These are phyloP conservation scores for Vigna reflexopilosa DNA, from an alignment of 306 rosid species.

Conservation along the genomic window DNA sequence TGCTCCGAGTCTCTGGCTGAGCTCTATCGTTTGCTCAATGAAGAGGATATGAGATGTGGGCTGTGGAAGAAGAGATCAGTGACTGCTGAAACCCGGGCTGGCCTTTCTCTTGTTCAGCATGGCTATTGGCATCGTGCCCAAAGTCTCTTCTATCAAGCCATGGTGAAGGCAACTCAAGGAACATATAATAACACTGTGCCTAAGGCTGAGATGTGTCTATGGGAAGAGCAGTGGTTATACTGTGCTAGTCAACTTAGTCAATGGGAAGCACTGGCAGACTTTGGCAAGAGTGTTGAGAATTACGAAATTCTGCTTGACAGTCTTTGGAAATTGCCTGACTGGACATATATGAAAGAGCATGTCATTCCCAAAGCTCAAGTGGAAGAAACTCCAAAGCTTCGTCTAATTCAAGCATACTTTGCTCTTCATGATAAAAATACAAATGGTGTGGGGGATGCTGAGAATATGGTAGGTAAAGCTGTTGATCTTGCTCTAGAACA, in stretches of 20 bases:
- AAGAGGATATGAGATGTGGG: slow-evolving; percentile 99
- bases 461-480: slow-evolving; percentile 87
- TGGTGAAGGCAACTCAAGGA: slow-evolving; percentile 99
- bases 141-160: slow-evolving; percentile 96
- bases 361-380: slow-evolving; percentile 99
- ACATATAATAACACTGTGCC: slow-evolving; percentile 92
- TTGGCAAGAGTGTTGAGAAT: slow-evolving; percentile 95
- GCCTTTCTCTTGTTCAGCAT: slow-evolving; percentile 98
- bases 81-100: slow-evolving; percentile 95
- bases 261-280: slow-evolving; percentile 96
- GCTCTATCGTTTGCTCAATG: slow-evolving; percentile 95
- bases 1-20: slow-evolving; percentile 96
- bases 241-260: slow-evolving; percentile 97
- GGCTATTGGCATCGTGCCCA: slow-evolving; percentile 99
- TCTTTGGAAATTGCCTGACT: slow-evolving; percentile 97
- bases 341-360: slow-evolving; percentile 96
- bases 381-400: slow-evolving; percentile 96
- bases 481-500: slow-evolving; percentile 97
- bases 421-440: slow-evolving; percentile 89
- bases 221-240: slow-evolving; percentile 98
- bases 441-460: slow-evolving; percentile 94
- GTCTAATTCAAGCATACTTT: slow-evolving; percentile 89
- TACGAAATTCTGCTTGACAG: slow-evolving; percentile 93
- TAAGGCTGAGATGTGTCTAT: slow-evolving; percentile 99
- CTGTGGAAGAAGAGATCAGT: slow-evolving; percentile 93